These are phyloP conservation scores for Monosporascus sp. DNA, from an alignment of 2,329 filamentous ascomycete genomes.

Conservation along the genomic window DNA sequence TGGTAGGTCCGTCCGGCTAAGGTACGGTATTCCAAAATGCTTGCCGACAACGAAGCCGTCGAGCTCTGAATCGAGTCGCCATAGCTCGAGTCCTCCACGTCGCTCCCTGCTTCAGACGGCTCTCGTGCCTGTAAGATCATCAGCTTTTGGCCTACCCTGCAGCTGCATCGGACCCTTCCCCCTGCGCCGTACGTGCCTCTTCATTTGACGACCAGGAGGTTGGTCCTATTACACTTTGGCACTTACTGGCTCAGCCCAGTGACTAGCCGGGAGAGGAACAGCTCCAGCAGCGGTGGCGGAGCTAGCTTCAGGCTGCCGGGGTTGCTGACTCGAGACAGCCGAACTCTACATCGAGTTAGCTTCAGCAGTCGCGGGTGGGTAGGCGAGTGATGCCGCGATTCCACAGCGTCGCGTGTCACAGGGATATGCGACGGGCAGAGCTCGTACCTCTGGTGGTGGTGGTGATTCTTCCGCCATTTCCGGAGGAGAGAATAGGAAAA, in stretches of 20 bases:
- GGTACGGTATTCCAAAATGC: constrained; percentile 24
- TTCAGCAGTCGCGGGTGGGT: not conserved
- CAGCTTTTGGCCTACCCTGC: not conserved
- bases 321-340: not conserved
- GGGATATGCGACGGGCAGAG: not conserved
- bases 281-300: not conserved
- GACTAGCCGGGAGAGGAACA: constrained; percentile 3
- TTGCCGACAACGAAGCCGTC: constrained; percentile 22
- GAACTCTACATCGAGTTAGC: not conserved
- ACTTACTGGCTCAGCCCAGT: constrained; percentile 11
- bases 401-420: not conserved
- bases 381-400: not conserved
- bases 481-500: not conserved
- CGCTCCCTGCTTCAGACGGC: not conserved
- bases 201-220: not conserved
- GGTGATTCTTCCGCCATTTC: not conserved
- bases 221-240: too few species aligned
- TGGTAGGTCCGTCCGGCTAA: constrained; percentile 25
- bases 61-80: constrained; percentile 9
- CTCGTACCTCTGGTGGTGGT: not conserved
- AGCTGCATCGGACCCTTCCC: constrained; percentile 6
- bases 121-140: constrained; percentile 1
- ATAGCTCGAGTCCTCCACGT: not conserved
- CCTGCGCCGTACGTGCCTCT: constrained; percentile 20
- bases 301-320: not conserved